Evolutionary conservation across 1,139 yeast genomes (phyloP).

Genomic region (Geotrichum carabidarum): DNA sequence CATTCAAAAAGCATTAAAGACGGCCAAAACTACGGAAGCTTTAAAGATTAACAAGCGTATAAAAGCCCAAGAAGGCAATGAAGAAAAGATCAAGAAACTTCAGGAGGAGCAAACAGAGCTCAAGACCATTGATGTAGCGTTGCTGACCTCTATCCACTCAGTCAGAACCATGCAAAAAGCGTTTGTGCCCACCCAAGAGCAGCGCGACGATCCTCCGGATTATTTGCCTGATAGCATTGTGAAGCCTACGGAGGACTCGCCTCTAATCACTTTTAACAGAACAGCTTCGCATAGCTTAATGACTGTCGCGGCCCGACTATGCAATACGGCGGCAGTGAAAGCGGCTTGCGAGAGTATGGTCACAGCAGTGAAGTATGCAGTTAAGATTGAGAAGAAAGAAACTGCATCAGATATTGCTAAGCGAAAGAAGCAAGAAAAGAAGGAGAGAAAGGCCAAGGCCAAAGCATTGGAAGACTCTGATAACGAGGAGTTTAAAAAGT

Average conservation of each 20-base stretch:
- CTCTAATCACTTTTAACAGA: constrained; percentile 7
- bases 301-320: constrained; percentile 48
- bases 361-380: constrained; percentile 53
- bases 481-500: constrained; percentile 20
- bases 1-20: constrained; percentile 34
- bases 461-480: constrained; percentile 21
- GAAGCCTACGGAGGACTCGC: constrained; percentile 7
- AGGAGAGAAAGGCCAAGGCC: constrained; percentile 33
- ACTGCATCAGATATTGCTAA: constrained; percentile 35
- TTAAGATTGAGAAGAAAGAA: constrained; percentile 44
- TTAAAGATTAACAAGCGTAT: constrained; percentile 34
- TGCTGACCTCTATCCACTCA: constrained; percentile 27
- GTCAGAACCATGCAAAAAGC: constrained; percentile 27
- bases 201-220: constrained; percentile 22
- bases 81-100: constrained; percentile 22
- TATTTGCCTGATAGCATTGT: constrained; percentile 20
- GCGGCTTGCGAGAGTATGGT: constrained; percentile 48
- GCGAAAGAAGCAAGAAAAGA: constrained; percentile 41
- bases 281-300: constrained; percentile 16
- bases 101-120: constrained; percentile 31
- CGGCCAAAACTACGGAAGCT: constrained; percentile 32
- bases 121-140: constrained; percentile 25
- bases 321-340: constrained; percentile 54
- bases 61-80: constrained; percentile 23
- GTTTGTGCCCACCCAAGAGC: constrained; percentile 22